Percentiles rank a stretch among this genome's conserved stretches.
phyloP scores from a whole-genome alignment of 208 protist species.

The Acanthamoeba divionensis region DNA sequence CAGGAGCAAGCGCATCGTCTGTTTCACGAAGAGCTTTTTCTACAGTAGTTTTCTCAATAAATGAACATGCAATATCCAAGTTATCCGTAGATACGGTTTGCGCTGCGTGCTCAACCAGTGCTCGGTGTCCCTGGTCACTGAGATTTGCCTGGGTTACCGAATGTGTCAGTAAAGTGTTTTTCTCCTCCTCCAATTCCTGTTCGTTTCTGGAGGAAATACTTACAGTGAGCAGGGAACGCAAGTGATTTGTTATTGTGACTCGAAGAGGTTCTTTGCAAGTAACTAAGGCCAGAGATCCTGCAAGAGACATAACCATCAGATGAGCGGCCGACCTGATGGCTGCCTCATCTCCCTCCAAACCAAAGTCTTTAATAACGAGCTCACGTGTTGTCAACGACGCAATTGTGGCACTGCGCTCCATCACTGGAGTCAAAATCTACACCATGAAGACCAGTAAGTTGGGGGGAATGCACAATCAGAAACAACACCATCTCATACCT shows the following conservation, averaged over 20 bases:
- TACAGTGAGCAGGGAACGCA: conserved; percentile 64
- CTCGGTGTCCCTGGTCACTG: not conserved
- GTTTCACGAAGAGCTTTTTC: conserved; percentile 88
- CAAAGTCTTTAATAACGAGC: conserved; percentile 95
- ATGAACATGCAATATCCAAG: conserved; percentile 81
- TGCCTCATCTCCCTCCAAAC: conserved; percentile 88
- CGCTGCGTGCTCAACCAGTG: conserved; percentile 69
- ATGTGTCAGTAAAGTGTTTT: not conserved
- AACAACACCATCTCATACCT: not conserved
- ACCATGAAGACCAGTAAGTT: not conserved
- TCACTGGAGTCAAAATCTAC: conserved; percentile 81
- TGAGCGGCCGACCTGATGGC: conserved; percentile 82
- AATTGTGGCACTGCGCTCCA: conserved; percentile 91
- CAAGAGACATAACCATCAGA: conserved; percentile 89
- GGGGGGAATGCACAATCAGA: not conserved
- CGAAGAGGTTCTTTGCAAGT: conserved; percentile 89
- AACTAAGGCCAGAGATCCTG: conserved; percentile 86
- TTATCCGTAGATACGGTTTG: conserved; percentile 79
- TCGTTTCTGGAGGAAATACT: not conserved
- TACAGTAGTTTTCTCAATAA: conserved; percentile 86
- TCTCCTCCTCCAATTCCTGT: not conserved
- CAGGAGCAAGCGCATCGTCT: conserved; percentile 83
- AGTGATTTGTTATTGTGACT: conserved; percentile 74
- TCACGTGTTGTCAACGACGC: conserved; percentile 89
- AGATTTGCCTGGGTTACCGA: not conserved